Evolutionary conservation across 2,329 filamentous ascomycete species (phyloP).

Genomic region (Stagonosporopsis rhizophila): DNA sequence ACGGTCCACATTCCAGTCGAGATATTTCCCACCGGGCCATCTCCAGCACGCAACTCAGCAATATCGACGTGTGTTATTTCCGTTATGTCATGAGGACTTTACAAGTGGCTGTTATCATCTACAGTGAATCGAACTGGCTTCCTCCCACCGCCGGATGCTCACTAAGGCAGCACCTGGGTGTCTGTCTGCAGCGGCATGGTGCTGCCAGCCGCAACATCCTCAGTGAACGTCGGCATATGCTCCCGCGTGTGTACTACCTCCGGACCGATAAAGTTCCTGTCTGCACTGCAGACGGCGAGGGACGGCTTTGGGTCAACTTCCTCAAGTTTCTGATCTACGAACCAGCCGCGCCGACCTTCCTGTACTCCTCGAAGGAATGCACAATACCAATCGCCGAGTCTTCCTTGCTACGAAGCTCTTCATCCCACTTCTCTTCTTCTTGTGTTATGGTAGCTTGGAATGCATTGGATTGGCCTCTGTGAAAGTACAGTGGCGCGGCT

Average conservation of each 20-base stretch:
- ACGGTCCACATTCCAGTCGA: background rate
- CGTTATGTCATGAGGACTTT: conserved; percentile 5
- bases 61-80: background rate
- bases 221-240: background rate
- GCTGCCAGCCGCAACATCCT: background rate
- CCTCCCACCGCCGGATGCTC: background rate
- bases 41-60: background rate
- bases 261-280: background rate
- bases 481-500: conserved; percentile 52
- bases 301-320: background rate
- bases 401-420: conserved; percentile 43
- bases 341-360: conserved; percentile 48
- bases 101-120: conserved; percentile 4
- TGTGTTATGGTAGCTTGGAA: conserved; percentile 51
- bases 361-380: conserved; percentile 56
- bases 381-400: conserved; percentile 31
- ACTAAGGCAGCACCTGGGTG: background rate
- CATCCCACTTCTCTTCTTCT: conserved; percentile 58
- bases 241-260: background rate
- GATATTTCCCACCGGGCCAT: background rate
- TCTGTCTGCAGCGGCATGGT: conserved; percentile 3
- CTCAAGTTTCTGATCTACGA: conserved; percentile 19
- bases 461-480: conserved; percentile 50
- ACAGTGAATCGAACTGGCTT: conserved; percentile 10
- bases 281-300: background rate